Base-by-base conservation (phyloP, 345 rosid species). In the Euphorbia peplus region DNA sequence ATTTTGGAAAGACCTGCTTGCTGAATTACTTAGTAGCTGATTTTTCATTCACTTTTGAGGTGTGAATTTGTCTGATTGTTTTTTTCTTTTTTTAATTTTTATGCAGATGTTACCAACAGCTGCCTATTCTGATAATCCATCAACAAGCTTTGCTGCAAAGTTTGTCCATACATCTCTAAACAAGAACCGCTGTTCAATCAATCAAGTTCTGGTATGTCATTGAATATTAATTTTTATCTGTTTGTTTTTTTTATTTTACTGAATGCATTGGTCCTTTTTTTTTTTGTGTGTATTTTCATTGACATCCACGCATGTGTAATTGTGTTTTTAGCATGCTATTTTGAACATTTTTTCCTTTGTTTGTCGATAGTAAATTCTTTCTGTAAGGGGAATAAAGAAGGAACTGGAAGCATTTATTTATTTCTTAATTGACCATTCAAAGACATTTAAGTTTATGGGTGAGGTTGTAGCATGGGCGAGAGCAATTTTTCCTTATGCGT, bases 91-190 rank as follows among this genome's bases (percentile, higher is more conserved):
- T 32, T 56, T 14, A 2, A 63, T 64, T 55, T 61, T 78, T 67
- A 44, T 84, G 81, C 85, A 95, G 99, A 75, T 88, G 91, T 79
- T 91, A 78, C 99, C 99, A 11, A 39, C 96, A 16, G 85, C 81
- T 85, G 93, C 95, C 26, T 88, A 91, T 81, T 80, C 95, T 15
- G 99, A 95, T 76, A 95, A 95, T 72, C 95, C 99, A 77, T 95
- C 97, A 29, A 87, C 96, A 69, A 90, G 97, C 78, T 95, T 89
- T 83, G 86, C 93, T 56, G 90, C 98, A 59, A 95, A 95, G 74
- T 90, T 90, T 87, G 99, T 91, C 66, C 99, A 95, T 79, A 81
- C 97, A 35, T 95, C 99, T 54, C 80, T 95, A 10, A 95, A 95
- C 85, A 95, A 95, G 77, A 90, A 91, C 48, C 95, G 97, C 10